These are phyloP conservation scores for Tricholoma furcatifolium DNA, from an alignment of 768 basidiomycete genomes.

Conservation along the genomic window DNA sequence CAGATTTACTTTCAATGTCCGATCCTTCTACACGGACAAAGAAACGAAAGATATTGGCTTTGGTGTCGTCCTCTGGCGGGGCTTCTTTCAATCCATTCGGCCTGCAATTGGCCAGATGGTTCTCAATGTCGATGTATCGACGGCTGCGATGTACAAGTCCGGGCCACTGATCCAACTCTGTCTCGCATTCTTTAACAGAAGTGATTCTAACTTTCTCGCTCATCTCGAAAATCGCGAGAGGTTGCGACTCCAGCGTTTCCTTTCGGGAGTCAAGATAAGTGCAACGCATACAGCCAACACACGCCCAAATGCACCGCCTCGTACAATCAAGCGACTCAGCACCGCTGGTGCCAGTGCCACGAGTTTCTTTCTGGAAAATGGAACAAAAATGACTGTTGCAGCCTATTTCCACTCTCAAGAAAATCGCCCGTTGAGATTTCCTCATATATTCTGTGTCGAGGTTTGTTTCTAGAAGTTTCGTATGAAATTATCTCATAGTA, in stretches of 20 bases:
- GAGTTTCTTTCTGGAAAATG: constrained; percentile 46
- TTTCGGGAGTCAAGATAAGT: constrained; percentile 32
- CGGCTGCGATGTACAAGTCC: constrained; percentile 71
- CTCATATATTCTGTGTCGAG: constrained; percentile 52
- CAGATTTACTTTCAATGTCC: constrained; percentile 70
- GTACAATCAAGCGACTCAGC: constrained; percentile 57
- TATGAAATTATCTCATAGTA: neutral
- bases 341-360: constrained; percentile 44
- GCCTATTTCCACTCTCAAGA: constrained; percentile 15
- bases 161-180: constrained; percentile 61
- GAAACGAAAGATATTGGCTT: constrained; percentile 53
- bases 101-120: constrained; percentile 63
- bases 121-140: constrained; percentile 77
- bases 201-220: constrained; percentile 27
- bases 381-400: constrained; percentile 15
- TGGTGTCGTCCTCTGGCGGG: constrained; percentile 74
- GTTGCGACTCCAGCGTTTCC: constrained; percentile 35
- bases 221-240: constrained; percentile 50
- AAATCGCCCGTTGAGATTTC: constrained; percentile 38
- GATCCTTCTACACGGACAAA: constrained; percentile 68
- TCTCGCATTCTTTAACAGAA: constrained; percentile 47
- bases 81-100: constrained; percentile 78
- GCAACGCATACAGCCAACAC: constrained; percentile 14
- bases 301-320: constrained; percentile 24
- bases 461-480: constrained; percentile 27